Conservation (phyloP, 768 basidiomycete species). For the Pleurotus tuoliensis region DNA sequence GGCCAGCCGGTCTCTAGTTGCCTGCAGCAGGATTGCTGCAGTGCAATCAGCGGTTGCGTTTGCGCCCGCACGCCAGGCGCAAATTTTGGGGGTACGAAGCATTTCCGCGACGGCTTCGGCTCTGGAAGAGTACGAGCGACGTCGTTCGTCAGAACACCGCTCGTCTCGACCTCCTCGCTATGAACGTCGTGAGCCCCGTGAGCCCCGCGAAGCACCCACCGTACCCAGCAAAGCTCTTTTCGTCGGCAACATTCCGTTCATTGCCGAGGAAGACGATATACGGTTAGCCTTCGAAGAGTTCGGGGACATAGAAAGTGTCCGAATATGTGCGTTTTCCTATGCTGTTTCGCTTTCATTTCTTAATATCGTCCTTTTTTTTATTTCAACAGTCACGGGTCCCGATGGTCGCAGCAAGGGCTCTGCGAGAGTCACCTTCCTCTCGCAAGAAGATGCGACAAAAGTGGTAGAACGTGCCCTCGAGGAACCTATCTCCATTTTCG, state of each 20-base stretch:
- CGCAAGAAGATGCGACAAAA: constrained; percentile 29
- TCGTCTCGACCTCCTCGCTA: no score
- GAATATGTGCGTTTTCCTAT: constrained; percentile 33
- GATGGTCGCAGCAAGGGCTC: constrained; percentile 40
- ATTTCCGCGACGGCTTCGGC: no score
- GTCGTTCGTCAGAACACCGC: no score
- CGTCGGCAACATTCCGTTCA: constrained; percentile 54
- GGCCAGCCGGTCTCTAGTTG: neutral
- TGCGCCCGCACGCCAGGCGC: no score
- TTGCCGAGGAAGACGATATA: constrained; percentile 35
- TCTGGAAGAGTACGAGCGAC: no score
- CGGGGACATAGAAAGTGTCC: constrained; percentile 34
- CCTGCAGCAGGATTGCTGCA: neutral
- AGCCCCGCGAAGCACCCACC: neutral
- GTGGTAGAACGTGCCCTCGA: constrained; percentile 30
- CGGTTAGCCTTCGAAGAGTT: constrained; percentile 37
- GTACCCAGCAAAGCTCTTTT: constrained; percentile 37
- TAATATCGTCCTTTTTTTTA: neutral
- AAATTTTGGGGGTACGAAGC: no score
- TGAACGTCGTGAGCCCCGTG: no score
- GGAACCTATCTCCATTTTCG: constrained; percentile 47
- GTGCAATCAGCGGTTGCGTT: no score
- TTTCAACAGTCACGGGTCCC: constrained; percentile 21
- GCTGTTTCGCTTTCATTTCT: neutral
- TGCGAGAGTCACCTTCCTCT: constrained; percentile 41